These are phyloP conservation scores for Xerophyta viscosa DNA, from an alignment of 106 monocot genomes.

Conservation along the genomic window DNA sequence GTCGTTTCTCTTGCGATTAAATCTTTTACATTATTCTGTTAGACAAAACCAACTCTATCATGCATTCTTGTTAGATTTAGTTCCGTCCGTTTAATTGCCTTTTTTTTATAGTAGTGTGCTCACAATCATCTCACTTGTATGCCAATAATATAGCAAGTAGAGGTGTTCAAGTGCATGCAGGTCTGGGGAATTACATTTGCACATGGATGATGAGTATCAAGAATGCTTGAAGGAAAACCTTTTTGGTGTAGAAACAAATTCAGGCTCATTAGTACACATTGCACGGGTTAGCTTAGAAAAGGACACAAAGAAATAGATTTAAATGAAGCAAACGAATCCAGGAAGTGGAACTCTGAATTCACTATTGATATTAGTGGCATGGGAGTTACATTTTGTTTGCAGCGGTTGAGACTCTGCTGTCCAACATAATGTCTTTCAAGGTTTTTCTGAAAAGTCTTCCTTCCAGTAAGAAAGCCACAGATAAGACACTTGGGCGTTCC, in stretches of 20 bases:
- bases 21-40: no score
- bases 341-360: conserved; percentile 29
- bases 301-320: conserved; percentile 56
- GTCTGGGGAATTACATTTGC: conserved; percentile 70
- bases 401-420: conserved; percentile 61
- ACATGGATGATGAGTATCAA: conserved; percentile 53
- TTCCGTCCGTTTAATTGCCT: no score
- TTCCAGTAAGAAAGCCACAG: conserved; percentile 30
- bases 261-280: conserved; percentile 66
- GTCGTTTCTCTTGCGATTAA: no score
- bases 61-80: neutral
- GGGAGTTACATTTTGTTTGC: conserved; percentile 48
- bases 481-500: conserved; percentile 29
- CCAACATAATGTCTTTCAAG: conserved; percentile 44
- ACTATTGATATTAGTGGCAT: conserved; percentile 63
- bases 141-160: conserved; percentile 69
- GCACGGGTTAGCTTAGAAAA: conserved; percentile 54
- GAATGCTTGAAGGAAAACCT: conserved; percentile 45
- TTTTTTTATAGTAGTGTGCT: conserved; percentile 50
- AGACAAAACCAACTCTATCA: no score
- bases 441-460: conserved; percentile 39
- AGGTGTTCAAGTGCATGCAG: conserved; percentile 59
- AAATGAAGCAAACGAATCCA: conserved; percentile 28
- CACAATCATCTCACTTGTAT: conserved; percentile 80
- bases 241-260: conserved; percentile 60